Base-by-base conservation (phyloP, 257 asterid species). In the Solanum sejunctum region DNA sequence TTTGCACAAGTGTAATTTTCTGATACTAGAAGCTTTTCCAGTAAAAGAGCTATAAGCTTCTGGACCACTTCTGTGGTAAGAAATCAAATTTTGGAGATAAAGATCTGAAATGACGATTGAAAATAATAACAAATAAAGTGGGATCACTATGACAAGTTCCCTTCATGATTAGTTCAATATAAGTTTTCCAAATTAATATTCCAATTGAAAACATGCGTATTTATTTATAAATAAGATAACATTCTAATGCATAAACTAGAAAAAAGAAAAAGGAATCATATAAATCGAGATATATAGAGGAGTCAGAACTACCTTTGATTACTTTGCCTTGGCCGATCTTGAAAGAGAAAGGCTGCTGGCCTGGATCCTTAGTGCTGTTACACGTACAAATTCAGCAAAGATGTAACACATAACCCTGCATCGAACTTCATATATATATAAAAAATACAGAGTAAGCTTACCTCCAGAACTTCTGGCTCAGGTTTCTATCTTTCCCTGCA, bases 331-430 rank as follows among this genome's bases (percentile, higher is more conserved):
- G 88, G 55, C 99, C 98, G 86, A 97, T 90, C 89, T 90, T 89
- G 89, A 97, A 97, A 56, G 95, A 1, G 89, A 97, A 97, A 36
- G 99, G 99, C 91, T 88, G 15, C 94, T 97, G 98, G 63, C 97
- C 97, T 26, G 94, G 90, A 92, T 97, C 98, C 97, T 97, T 97
- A 84, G 99, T 97, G 92, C 99, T 97, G 88, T 85, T 39, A 41
- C 58, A 87, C 55, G n/a, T 45, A 32, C 84, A 80, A 85, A 85
- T 83, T 83, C 80, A 67, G 17, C 39, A 78, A 26, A 67, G 28
- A 80, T 23, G 60, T 58, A 39, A 63, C 52, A 66, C n/a, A 39
- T 26, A 45, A 8, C 1, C 13, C 47, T 26, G 61, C 64, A 80
- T 87, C 54, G 83, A 83, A 56, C 86, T 36, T 63, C 13, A 49